These are phyloP conservation scores for Usnea hakonensis DNA, from an alignment of 495 filamentous ascomycete species.

Conservation along the genomic window DNA sequence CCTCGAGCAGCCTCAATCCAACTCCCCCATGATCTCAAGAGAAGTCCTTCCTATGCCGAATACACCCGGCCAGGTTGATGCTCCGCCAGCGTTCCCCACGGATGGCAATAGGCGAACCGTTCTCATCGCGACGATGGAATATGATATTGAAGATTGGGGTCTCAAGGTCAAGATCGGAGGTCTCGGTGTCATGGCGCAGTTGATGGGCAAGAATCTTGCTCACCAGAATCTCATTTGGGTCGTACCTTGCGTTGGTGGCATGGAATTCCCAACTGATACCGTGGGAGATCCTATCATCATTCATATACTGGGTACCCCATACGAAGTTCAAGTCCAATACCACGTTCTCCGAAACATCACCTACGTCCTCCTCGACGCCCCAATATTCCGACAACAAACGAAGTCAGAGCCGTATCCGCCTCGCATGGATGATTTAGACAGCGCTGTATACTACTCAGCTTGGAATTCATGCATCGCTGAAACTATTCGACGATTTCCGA, in stretches of 20 bases:
- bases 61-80: constrained; percentile 11
- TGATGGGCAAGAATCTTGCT: constrained; percentile 42
- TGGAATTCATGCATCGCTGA: constrained; percentile 60
- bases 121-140: constrained; percentile 46
- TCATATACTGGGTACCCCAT: constrained; percentile 34
- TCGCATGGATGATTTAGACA: constrained; percentile 46
- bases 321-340: constrained; percentile 41
- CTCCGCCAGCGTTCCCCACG: constrained; percentile 14
- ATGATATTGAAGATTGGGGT: constrained; percentile 44
- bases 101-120: constrained; percentile 26
- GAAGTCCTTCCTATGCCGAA: constrained; percentile 8
- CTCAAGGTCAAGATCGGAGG: constrained; percentile 47
- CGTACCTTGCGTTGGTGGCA: constrained; percentile 41
- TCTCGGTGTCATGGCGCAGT: constrained; percentile 44
- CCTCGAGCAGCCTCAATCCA: constrained; percentile 48
- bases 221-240: constrained; percentile 47
- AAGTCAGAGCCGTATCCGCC: constrained; percentile 40
- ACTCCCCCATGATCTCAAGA: constrained; percentile 2
- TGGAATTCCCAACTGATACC: constrained; percentile 41
- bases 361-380: constrained; percentile 42
- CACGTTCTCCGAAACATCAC: constrained; percentile 44
- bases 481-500: constrained; percentile 47
- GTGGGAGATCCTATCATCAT: constrained; percentile 38
- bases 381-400: constrained; percentile 40
- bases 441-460: constrained; percentile 55